Evolutionary conservation across 257 asterid species (phyloP).

Genomic region (Avicennia marina): DNA sequence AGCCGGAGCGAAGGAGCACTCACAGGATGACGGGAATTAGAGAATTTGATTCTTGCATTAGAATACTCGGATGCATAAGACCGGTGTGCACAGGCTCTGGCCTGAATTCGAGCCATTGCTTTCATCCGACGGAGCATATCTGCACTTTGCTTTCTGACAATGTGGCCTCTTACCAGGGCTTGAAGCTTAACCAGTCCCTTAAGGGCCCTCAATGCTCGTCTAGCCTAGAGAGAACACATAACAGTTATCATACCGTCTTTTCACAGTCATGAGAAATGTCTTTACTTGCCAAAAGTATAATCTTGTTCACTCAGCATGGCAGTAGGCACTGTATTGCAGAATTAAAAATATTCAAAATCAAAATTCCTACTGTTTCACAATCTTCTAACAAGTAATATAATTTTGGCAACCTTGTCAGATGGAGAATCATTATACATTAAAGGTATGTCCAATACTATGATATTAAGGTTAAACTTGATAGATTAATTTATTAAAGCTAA

Average conservation of each 20-base stretch:
- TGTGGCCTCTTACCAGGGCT: slow-evolving; percentile 88
- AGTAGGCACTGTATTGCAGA: not conserved
- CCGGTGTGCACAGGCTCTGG: slow-evolving; percentile 78
- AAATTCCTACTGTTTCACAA: not conserved
- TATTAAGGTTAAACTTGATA: too few species aligned
- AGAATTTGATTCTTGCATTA: slow-evolving; percentile 8
- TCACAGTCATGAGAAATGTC: not conserved
- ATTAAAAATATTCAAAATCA: not conserved
- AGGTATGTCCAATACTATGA: too few species aligned
- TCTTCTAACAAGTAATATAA: too few species aligned
- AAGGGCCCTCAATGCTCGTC: slow-evolving; percentile 85
- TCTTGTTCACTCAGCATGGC: not conserved
- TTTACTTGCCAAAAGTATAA: not conserved
- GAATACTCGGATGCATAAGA: slow-evolving; percentile 29
- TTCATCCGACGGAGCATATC: slow-evolving; percentile 95
- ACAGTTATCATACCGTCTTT: not conserved
- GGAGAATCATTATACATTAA: too few species aligned
- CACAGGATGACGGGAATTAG: slow-evolving; percentile 37
- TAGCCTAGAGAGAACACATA: slow-evolving; percentile 51
- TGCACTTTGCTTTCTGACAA: slow-evolving; percentile 81
- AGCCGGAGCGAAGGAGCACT: slow-evolving; percentile 10
- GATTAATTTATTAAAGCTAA: too few species aligned
- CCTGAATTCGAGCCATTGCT: slow-evolving; percentile 94
- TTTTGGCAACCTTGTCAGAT: too few species aligned
- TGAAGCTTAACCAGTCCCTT: slow-evolving; percentile 94